Evolutionary conservation across 768 basidiomycete genomes (phyloP).

Genomic region (Leccinellum luteum): DNA sequence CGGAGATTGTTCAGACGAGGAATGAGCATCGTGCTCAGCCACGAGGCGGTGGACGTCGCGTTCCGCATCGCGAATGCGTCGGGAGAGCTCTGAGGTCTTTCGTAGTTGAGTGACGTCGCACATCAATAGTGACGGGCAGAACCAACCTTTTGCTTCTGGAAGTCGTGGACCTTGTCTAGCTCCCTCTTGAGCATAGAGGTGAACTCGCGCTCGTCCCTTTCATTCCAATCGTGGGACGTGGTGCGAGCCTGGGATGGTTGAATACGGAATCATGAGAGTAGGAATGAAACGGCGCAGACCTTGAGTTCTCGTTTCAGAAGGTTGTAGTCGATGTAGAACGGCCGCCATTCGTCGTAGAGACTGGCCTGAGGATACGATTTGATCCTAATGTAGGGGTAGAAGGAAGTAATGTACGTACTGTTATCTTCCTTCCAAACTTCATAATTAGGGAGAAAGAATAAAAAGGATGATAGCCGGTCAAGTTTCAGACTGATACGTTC

Average conservation of each 20-base stretch:
- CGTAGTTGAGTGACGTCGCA: constrained; percentile 1
- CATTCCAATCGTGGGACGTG: constrained; percentile 61
- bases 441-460: constrained; percentile 36
- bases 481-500: neutral
- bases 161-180: constrained; percentile 91
- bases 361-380: constrained; percentile 50
- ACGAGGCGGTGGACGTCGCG: constrained; percentile 78
- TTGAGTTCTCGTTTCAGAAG: constrained; percentile 88
- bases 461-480: too few relatives aligned
- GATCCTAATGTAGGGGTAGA: neutral
- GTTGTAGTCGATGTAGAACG: constrained; percentile 89
- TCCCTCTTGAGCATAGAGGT: constrained; percentile 75
- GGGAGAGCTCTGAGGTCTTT: constrained; percentile 78
- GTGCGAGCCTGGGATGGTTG: constrained; percentile 43
- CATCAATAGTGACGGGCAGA: neutral
- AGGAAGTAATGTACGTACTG: constrained; percentile 37
- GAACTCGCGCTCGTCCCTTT: constrained; percentile 80
- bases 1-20: constrained; percentile 23
- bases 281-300: constrained; percentile 35
- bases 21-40: constrained; percentile 42
- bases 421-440: constrained; percentile 84
- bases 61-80: constrained; percentile 80
- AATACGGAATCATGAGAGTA: neutral
- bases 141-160: constrained; percentile 83
- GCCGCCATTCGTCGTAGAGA: constrained; percentile 87